phyloP scores from a whole-genome alignment of 306 rosid genomes.

The Castanea crenata region DNA sequence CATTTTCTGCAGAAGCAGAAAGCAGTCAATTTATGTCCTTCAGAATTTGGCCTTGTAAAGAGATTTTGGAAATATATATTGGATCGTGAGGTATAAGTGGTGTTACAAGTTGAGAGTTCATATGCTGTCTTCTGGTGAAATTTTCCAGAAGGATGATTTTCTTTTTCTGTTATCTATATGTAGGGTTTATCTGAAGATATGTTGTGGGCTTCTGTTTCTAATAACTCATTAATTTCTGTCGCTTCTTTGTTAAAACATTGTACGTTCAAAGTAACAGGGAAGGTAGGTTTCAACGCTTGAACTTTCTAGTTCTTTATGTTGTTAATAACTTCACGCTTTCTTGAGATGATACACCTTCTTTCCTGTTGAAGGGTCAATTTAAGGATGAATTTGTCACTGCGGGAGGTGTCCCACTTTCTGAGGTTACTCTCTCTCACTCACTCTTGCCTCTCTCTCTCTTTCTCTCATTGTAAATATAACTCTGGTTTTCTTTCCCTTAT shows the following conservation, averaged over 20 bases:
- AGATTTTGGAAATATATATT: slow-evolving; percentile 90
- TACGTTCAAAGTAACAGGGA: slow-evolving; percentile 60
- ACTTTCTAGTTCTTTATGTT: slow-evolving; percentile 2
- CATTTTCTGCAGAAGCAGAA: slow-evolving; percentile 79
- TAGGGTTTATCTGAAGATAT: slow-evolving; percentile 70
- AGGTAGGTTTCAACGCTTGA: slow-evolving; percentile 39
- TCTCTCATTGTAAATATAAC: slow-evolving; percentile 9
- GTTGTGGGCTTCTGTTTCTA: slow-evolving; percentile 86
- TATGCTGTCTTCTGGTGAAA: not conserved
- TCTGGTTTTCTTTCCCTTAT: slow-evolving; percentile 7
- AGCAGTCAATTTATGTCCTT: slow-evolving; percentile 65
- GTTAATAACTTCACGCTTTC: not conserved
- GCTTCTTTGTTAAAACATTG: slow-evolving; percentile 74
- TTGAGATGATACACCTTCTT: slow-evolving; percentile 13
- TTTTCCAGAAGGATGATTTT: slow-evolving; percentile 9
- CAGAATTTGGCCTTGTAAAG: slow-evolving; percentile 74
- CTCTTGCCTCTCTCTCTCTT: not conserved
- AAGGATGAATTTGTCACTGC: slow-evolving; percentile 98
- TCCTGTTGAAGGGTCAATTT: slow-evolving; percentile 68
- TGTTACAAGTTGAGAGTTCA: slow-evolving; percentile 3
- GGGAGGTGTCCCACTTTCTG: slow-evolving; percentile 88
- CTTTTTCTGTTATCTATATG: slow-evolving; percentile 9
- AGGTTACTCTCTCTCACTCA: slow-evolving; percentile 58
- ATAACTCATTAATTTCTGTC: slow-evolving; percentile 60
- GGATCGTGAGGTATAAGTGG: slow-evolving; percentile 56